Percentiles rank a stretch among this genome's conserved stretches.
These are phyloP conservation scores for Lathyrus tuberosus DNA, from an alignment of 306 rosid genomes.

Conservation along the genomic window DNA sequence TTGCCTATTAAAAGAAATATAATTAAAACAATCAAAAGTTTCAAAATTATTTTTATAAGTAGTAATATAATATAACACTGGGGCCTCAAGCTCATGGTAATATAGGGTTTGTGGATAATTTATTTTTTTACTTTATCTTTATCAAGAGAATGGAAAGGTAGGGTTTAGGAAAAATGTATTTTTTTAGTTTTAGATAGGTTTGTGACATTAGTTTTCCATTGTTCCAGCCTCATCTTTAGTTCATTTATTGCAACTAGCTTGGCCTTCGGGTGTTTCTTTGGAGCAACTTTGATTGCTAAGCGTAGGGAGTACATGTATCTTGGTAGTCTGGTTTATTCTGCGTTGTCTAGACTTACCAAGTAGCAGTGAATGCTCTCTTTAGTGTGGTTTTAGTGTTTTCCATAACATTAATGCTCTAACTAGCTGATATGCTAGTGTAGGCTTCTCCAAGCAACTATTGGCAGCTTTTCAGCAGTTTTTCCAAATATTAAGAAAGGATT, in stretches of 20 bases:
- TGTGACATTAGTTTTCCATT: conserved; percentile 11
- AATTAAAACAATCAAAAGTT: no score
- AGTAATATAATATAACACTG: no score
- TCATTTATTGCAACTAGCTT: conserved; percentile 88
- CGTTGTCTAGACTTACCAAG: conserved; percentile 18
- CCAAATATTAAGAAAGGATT: no score
- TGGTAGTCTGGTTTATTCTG: no score
- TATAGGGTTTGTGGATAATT: no score
- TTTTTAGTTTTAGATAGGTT: conserved; percentile 5
- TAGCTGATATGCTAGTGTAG: conserved; percentile 46
- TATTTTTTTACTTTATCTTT: no score
- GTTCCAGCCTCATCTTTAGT: conserved; percentile 67
- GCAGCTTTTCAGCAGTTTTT: no score
- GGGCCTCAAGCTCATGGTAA: no score
- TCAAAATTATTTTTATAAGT: no score
- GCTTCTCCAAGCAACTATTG: conserved; percentile 94
- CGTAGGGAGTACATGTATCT: conserved; percentile 9
- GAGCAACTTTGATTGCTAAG: conserved; percentile 88
- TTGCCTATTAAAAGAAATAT: no score
- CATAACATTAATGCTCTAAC: conserved; percentile 26
- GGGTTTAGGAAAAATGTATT: not conserved
- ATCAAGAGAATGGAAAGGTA: not conserved
- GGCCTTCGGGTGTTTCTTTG: conserved; percentile 93
- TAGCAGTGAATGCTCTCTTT: conserved; percentile 1
- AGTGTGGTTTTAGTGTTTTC: conserved; percentile 24